Conservation (phyloP, 2,329 filamentous ascomycete genomes). For the Aspergillus sp. region DNA sequence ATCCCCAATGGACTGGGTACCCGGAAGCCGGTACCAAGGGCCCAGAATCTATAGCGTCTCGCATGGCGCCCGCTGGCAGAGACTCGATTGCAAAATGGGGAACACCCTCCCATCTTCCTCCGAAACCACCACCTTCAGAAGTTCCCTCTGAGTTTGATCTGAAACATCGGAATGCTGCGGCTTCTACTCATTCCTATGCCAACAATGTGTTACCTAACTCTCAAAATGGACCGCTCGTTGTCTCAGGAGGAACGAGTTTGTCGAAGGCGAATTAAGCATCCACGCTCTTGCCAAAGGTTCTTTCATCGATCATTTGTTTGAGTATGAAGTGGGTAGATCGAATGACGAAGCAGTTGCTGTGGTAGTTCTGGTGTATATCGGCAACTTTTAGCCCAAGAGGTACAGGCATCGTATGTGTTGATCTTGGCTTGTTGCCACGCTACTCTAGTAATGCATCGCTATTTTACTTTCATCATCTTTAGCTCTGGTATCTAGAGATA, state of each 20-base stretch:
- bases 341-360: too few species aligned
- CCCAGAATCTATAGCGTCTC: conserved; percentile 16
- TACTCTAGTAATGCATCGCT: too few species aligned
- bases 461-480: too few species aligned
- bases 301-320: neutral
- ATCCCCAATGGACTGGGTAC: conserved; percentile 24
- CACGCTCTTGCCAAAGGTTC: too few species aligned
- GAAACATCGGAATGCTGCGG: conserved; percentile 25
- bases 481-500: too few species aligned
- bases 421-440: too few species aligned
- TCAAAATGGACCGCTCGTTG: conserved; percentile 34
- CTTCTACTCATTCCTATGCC: conserved; percentile 16
- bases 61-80: conserved; percentile 17
- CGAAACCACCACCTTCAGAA: conserved; percentile 47
- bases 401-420: too few species aligned
- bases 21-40: conserved; percentile 17
- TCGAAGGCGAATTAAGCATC: conserved; percentile 20
- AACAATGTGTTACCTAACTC: conserved; percentile 15
- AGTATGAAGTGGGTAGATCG: too few species aligned
- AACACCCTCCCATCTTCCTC: conserved; percentile 46
- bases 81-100: conserved; percentile 47
- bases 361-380: too few species aligned
- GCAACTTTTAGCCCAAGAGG: too few species aligned
- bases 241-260: conserved; percentile 29
- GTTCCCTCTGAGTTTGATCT: conserved; percentile 38